Evolutionary conservation across 805 yeast genomes (phyloP).

Genomic region (Metschnikowia matae): DNA sequence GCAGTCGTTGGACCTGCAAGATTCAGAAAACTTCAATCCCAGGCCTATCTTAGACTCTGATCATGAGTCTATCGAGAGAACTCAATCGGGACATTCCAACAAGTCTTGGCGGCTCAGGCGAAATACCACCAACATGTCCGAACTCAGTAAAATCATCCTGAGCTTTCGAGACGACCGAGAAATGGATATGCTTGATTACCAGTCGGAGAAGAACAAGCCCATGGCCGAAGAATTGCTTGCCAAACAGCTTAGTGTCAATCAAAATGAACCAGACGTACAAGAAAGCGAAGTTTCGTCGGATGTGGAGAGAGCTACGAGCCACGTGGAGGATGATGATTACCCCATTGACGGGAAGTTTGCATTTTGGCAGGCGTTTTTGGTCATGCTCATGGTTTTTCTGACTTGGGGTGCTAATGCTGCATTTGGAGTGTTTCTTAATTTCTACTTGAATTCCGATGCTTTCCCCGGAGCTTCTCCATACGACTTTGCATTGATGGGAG

Average conservation of each 20-base stretch:
- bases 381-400: conserved; percentile 40
- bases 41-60: conserved; percentile 5
- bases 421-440: conserved; percentile 55
- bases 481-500: conserved; percentile 67
- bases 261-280: background rate
- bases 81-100: conserved; percentile 5
- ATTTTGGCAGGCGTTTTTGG: conserved; percentile 19
- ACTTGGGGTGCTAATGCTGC: conserved; percentile 60
- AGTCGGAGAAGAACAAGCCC: conserved; percentile 9
- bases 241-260: conserved; percentile 6
- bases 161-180: conserved; percentile 17
- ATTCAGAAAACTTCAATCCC: conserved; percentile 8
- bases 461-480: conserved; percentile 54
- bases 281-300: background rate
- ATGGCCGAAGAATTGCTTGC: conserved; percentile 13
- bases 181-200: conserved; percentile 13
- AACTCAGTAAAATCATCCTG: conserved; percentile 14
- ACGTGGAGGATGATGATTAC: conserved; percentile 8
- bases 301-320: background rate
- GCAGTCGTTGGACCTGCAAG: conserved; percentile 5
- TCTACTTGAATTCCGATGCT: conserved; percentile 37
- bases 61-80: conserved; percentile 1
- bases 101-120: conserved; percentile 9
- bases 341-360: conserved; percentile 19
- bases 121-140: conserved; percentile 11